These are phyloP conservation scores for Antitrichia curtipendula DNA, from an alignment of 225 moss, liverwort and hornwort species.

Conservation along the genomic window DNA sequence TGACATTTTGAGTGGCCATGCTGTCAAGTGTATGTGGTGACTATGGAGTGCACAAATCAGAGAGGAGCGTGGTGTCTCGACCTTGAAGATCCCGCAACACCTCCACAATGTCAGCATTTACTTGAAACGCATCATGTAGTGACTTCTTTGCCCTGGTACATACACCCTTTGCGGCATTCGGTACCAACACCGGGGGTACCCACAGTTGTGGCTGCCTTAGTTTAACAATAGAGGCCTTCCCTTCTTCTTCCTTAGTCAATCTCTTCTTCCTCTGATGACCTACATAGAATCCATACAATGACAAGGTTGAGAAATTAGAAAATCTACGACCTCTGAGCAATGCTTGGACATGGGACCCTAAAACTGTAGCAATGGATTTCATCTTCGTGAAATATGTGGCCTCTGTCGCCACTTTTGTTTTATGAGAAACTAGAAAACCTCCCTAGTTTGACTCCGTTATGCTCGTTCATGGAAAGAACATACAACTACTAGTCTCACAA, in stretches of 20 bases:
- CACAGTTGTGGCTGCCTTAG: not conserved
- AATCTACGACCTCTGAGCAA: too few species aligned
- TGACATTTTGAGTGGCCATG: not conserved
- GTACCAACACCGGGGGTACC: not conserved
- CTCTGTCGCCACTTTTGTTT: too few species aligned
- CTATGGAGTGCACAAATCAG: not conserved
- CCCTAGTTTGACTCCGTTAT: too few species aligned
- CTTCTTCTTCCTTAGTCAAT: not conserved
- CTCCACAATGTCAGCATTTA: not conserved
- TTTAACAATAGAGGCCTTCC: not conserved
- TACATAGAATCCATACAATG: not conserved
- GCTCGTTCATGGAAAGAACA: too few species aligned
- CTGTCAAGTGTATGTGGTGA: not conserved
- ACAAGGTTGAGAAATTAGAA: not conserved
- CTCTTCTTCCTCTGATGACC: not conserved
- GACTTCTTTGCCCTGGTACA: not conserved
- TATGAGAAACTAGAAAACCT: too few species aligned
- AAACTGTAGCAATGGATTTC: too few species aligned
- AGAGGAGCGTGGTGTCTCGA: not conserved
- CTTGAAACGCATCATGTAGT: not conserved
- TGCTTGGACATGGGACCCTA: too few species aligned
- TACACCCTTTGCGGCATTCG: not conserved
- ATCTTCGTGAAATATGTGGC: too few species aligned
- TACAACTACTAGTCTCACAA: too few species aligned
- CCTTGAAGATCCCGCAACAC: rapidly evolving